phyloP scores from a whole-genome alignment of 2,329 filamentous ascomycete genomes.

The Boeremia exigua region DNA sequence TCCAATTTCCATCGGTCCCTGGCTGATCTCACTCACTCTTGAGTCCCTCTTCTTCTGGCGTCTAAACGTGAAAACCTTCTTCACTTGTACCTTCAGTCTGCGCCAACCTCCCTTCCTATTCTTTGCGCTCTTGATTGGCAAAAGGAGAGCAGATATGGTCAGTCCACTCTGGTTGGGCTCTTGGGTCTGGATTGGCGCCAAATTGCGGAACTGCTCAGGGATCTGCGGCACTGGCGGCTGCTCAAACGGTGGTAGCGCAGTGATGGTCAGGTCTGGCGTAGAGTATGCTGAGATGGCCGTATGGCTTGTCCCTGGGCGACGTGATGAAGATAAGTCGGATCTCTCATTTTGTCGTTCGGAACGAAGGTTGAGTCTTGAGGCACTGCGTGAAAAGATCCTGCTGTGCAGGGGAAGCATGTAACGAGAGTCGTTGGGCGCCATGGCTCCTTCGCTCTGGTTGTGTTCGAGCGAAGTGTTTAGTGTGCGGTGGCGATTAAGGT shows the following conservation, averaged over 20 bases:
- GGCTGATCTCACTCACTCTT: not conserved
- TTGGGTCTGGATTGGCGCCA: not conserved
- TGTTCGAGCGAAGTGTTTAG: not conserved
- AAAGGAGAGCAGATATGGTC: not conserved
- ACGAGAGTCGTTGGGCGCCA: not conserved
- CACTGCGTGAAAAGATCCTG: not conserved
- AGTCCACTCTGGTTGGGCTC: not conserved
- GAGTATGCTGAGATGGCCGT: not conserved
- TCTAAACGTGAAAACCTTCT: constrained; percentile 1
- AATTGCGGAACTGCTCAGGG: not conserved
- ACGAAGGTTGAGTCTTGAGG: not conserved
- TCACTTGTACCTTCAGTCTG: not conserved
- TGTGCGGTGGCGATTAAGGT: not conserved
- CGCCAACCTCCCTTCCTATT: not conserved
- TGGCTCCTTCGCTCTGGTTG: not conserved
- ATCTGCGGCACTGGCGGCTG: not conserved
- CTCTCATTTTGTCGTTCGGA: not conserved
- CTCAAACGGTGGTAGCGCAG: not conserved
- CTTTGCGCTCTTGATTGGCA: not conserved
- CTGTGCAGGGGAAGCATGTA: not conserved
- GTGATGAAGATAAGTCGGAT: not conserved
- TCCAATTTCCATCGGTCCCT: not conserved
- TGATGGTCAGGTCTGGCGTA: not conserved
- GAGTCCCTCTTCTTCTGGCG: not conserved
- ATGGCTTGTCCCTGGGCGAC: not conserved